Evolutionary conservation across 306 rosid genomes (phyloP).

Genomic region (Fragaria iinumae): DNA sequence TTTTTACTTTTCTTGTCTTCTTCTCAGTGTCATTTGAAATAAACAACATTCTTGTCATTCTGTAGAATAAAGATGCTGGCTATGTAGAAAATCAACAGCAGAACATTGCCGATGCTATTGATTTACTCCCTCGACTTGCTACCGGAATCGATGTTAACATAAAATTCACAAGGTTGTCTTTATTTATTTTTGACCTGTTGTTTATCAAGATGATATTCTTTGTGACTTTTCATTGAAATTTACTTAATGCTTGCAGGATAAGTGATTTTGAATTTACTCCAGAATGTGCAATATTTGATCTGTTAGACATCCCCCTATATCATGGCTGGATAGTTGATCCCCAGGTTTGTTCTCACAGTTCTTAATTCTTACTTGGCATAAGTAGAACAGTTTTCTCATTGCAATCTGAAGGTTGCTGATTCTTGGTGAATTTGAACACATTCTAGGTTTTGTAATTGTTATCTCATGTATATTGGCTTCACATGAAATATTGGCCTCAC

Average conservation of each 20-base stretch:
- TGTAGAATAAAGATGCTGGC: slow-evolving; percentile 82
- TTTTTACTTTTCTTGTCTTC: slow-evolving; percentile 11
- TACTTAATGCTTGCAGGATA: slow-evolving; percentile 57
- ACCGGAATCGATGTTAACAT: slow-evolving; percentile 98
- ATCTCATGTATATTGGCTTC: background rate
- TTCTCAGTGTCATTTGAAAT: slow-evolving; percentile 19
- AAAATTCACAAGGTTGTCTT: slow-evolving; percentile 73
- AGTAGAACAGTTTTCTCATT: background rate
- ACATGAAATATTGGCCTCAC: background rate
- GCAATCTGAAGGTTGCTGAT: slow-evolving; percentile 1
- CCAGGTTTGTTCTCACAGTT: slow-evolving; percentile 55
- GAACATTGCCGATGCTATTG: slow-evolving; percentile 97
- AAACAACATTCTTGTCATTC: slow-evolving; percentile 19
- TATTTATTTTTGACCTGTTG: slow-evolving; percentile 9
- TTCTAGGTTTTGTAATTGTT: slow-evolving; percentile 7
- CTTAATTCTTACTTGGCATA: slow-evolving; percentile 18
- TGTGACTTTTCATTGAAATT: slow-evolving; percentile 29
- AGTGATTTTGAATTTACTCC: slow-evolving; percentile 92
- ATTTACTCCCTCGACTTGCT: slow-evolving; percentile 94
- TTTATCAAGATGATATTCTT: slow-evolving; percentile 25
- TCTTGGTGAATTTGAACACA: slow-evolving; percentile 9
- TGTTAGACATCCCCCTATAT: slow-evolving; percentile 91
- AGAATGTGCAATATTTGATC: slow-evolving; percentile 97
- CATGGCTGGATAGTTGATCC: slow-evolving; percentile 99
- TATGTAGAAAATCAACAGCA: slow-evolving; percentile 88